Conservation (phyloP, 306 rosid genomes). For the Datisca glomerata region DNA sequence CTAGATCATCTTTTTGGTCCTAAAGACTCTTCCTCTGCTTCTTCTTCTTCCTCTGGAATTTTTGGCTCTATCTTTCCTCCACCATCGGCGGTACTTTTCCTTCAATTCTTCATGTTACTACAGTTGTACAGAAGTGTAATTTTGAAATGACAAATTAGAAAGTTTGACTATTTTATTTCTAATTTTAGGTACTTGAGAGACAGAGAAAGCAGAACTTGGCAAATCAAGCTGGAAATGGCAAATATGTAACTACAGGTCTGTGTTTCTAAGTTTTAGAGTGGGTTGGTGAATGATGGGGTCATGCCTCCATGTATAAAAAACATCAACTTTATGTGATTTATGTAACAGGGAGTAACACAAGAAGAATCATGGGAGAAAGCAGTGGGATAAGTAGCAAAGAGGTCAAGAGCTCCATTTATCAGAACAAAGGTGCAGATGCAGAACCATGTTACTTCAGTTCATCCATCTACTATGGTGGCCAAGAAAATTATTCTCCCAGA, state of each 20-base stretch:
- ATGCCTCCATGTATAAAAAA: conserved; percentile 1
- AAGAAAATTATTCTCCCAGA: conserved; percentile 60
- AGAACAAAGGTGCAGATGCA: conserved; percentile 33
- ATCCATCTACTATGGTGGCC: conserved; percentile 84
- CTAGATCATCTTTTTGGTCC: conserved; percentile 73
- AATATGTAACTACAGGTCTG: conserved; percentile 20
- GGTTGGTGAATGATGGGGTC: too few species aligned
- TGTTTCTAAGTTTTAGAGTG: too few species aligned
- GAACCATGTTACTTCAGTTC: conserved; percentile 61
- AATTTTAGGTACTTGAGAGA: conserved; percentile 22
- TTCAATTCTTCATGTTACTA: too few species aligned
- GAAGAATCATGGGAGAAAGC: conserved; percentile 15
- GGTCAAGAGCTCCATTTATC: conserved; percentile 22
- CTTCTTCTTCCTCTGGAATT: conserved; percentile 31
- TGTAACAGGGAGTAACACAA: conserved; percentile 14
- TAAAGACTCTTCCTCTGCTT: conserved; percentile 30
- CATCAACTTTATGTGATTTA: too few species aligned
- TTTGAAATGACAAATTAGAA: too few species aligned
- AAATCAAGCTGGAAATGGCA: conserved; percentile 9
- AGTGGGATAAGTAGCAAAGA: conserved; percentile 25
- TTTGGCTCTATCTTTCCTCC: conserved; percentile 69
- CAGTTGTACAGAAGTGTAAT: too few species aligned
- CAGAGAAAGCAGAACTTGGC: conserved; percentile 13
- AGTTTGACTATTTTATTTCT: too few species aligned
- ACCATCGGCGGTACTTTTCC: conserved; percentile 57